A percentile compares a stretch with the other conserved stretches of the same genome.
These are phyloP conservation scores for Inga leiocalycina DNA, from an alignment of 306 rosid species.

Conservation along the genomic window DNA sequence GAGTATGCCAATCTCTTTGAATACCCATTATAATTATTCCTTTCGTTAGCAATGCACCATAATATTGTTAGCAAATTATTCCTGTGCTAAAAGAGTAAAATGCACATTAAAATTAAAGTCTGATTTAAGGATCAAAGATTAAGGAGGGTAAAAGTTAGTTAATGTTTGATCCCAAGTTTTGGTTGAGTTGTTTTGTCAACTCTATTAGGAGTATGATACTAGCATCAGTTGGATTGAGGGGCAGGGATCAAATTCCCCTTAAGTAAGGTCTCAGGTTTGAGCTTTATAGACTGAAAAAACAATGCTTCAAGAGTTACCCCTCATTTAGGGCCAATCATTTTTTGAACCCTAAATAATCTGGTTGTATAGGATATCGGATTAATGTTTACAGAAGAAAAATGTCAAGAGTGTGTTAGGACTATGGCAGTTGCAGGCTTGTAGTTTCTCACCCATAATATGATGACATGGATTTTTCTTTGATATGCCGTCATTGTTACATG, in stretches of 20 bases:
- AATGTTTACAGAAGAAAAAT: not conserved
- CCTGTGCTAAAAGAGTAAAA: not conserved
- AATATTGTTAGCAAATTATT: not conserved
- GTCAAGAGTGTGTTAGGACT: not conserved
- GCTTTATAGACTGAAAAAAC: not conserved
- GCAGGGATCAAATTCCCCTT: not conserved
- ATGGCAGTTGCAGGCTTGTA: not conserved
- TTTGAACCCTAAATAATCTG: not conserved
- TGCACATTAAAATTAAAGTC: not conserved
- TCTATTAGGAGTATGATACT: not conserved
- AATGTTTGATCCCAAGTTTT: not conserved
- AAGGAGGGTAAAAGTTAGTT: not conserved
- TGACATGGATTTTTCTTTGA: slow-evolving; percentile 1
- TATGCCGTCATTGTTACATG: not conserved
- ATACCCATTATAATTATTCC: not conserved
- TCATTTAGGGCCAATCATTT: not conserved
- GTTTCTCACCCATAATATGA: not conserved
- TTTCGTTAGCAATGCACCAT: not conserved
- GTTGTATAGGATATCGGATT: not conserved
- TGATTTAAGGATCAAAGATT: not conserved
- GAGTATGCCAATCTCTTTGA: not conserved
- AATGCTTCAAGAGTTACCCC: not conserved
- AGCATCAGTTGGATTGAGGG: not conserved
- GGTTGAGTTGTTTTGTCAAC: not conserved
- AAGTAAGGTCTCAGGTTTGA: not conserved